Evolutionary conservation across 2,329 filamentous ascomycete species (phyloP).

Genomic region (Xylariaceae sp.): DNA sequence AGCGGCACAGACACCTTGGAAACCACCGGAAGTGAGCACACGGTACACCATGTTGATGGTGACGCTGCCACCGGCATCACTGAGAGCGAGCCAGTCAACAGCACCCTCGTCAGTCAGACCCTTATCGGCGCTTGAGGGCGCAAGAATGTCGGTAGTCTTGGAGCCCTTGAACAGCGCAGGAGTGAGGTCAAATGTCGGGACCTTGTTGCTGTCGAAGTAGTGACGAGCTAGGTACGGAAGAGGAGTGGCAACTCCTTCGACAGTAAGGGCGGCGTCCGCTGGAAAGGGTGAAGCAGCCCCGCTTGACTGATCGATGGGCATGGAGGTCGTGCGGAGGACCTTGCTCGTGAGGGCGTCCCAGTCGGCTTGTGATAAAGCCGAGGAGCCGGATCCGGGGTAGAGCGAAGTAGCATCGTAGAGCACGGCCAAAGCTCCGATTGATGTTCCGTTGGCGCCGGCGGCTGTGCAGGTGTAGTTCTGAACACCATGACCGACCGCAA

Average conservation of each 20-base stretch:
- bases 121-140: conserved; percentile 47
- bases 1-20: conserved; percentile 40
- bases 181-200: conserved; percentile 59
- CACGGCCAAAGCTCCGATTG: conserved; percentile 57
- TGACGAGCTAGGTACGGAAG: conserved; percentile 59
- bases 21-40: conserved; percentile 53
- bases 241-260: conserved; percentile 30
- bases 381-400: conserved; percentile 44
- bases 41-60: conserved; percentile 49
- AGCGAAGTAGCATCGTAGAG: conserved; percentile 56
- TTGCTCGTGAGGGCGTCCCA: conserved; percentile 42
- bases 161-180: conserved; percentile 44
- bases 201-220: conserved; percentile 56
- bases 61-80: conserved; percentile 37
- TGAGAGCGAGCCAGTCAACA: conserved; percentile 54
- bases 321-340: conserved; percentile 39
- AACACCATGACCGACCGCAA: conserved; percentile 62
- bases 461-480: conserved; percentile 65
- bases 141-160: conserved; percentile 49
- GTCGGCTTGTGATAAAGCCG: conserved; percentile 36
- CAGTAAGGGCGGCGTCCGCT: conserved; percentile 41
- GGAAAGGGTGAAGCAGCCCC: conserved; percentile 29
- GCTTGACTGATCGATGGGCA: conserved; percentile 49
- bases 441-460: conserved; percentile 33
- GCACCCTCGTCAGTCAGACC: conserved; percentile 50